Base-by-base conservation (phyloP, 2,329 filamentous ascomycete genomes). In the Exophiala dermatitidis region DNA sequence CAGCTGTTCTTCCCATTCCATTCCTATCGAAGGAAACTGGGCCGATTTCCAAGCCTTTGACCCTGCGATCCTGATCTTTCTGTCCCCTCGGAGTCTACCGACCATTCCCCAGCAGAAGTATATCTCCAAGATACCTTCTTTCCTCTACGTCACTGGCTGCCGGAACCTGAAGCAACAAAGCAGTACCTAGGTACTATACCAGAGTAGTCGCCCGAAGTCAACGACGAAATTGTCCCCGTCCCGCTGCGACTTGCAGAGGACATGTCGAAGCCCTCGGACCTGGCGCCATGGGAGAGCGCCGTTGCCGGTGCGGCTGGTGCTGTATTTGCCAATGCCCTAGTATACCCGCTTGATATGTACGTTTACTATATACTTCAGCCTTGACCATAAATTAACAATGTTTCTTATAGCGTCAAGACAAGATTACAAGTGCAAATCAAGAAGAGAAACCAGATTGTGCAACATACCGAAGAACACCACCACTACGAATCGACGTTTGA, bases 311-410 rank as follows among this genome's bases (percentile, higher is more conserved):
- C 93, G 48, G 88, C 88, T 19, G 93, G 93, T 57, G 93, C 93
- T 44, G 89, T 97, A 36, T 78, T 98, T 55, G 93, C 93, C 54
- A 98, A 98, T 76, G 87, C 90, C 42, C 74, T 96, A 59, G 91
- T 97, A 53, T 98, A 98, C 71, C 93, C 93, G 44, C 78, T 98
- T 56, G 93, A 98, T 72, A 90, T 98, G 90, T 95, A 77, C 76
- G 86, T 31, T 29, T 42, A 28, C 46, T 45, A 45, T 33, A 9
- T 29, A 10, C 6, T 41, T 48, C 34, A 45, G 41, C 10, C 36
- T 40, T 40, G 4, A 5, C 9, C 3, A 19, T 19, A 46, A 47
- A 38, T 40, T 53, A 19, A 62, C 42, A 19, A n/a, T n/a, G n/a
- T n/a, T n/a, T n/a, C n/a, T n/a, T 49, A 28, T 66, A 96, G 90